phyloP scores from a whole-genome alignment of 768 basidiomycete genomes.

The Trametopsis cervina region DNA sequence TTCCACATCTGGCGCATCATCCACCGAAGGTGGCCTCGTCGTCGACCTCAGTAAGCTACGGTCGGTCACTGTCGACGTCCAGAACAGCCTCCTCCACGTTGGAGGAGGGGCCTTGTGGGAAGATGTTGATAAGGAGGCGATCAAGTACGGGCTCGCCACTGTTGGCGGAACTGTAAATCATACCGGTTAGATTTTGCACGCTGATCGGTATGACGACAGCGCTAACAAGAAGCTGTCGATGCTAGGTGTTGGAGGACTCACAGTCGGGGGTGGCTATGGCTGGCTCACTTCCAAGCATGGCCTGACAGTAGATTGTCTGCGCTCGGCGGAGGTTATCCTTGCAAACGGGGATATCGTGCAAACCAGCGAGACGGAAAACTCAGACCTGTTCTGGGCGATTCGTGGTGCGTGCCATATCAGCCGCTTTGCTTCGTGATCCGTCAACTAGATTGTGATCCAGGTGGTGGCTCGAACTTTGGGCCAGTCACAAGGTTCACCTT shows the following conservation, averaged over 20 bases:
- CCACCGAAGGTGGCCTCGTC: conserved; percentile 25
- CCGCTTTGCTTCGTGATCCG: too few relatives aligned
- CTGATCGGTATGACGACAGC: too few relatives aligned
- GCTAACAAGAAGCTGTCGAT: too few relatives aligned
- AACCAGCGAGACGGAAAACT: conserved; percentile 17
- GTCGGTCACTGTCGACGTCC: conserved; percentile 21
- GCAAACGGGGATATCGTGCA: conserved; percentile 15
- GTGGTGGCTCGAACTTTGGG: conserved; percentile 23
- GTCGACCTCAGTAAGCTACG: conserved; percentile 26
- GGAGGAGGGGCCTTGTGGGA: conserved; percentile 28
- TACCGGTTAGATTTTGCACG: conserved; percentile 9
- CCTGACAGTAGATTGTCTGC: conserved; percentile 14
- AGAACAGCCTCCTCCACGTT: conserved; percentile 20
- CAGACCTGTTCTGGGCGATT: conserved; percentile 27
- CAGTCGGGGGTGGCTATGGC: conserved; percentile 13
- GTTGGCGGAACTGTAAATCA: conserved; percentile 12
- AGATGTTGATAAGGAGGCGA: conserved; percentile 17
- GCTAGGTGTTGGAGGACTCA: conserved; percentile 13
- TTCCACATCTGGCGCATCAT: conserved; percentile 25
- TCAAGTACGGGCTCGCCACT: conserved; percentile 18
- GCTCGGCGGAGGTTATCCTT: conserved; percentile 6
- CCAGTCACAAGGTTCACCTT: conserved; percentile 18
- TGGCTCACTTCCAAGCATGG: conserved; percentile 17
- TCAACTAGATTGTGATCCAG: too few relatives aligned
- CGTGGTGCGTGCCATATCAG: conserved; percentile 14